Percentiles rank a stretch among this genome's conserved stretches.
Conservation (phyloP, 2,329 filamentous ascomycete species). For the Ophioceras dolichostomum region DNA sequence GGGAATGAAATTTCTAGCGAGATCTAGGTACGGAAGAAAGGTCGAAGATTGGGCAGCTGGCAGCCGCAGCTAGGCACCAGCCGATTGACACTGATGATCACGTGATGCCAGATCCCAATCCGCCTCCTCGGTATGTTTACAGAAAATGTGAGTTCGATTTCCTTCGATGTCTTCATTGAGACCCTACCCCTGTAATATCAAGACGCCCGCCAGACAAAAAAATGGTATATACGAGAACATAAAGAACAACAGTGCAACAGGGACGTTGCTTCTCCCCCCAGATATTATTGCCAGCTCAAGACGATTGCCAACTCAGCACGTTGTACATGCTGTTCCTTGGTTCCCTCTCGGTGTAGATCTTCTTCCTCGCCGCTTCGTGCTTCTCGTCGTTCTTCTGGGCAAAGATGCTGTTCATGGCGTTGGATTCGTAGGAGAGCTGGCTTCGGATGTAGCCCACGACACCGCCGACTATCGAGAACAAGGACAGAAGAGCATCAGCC, state of each 20-base stretch:
- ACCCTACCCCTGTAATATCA: no score
- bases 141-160: no score
- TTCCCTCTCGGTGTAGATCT: conserved; percentile 1
- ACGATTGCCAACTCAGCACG: conserved; percentile 1
- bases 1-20: no score
- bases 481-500: background rate
- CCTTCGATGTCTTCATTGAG: no score
- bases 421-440: conserved; percentile 19
- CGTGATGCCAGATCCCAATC: no score
- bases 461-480: conserved; percentile 7
- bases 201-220: no score
- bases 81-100: no score
- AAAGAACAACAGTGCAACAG: background rate
- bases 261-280: background rate
- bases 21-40: no score
- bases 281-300: no score
- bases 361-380: conserved; percentile 2
- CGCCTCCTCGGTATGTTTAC: no score
- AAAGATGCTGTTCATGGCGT: conserved; percentile 24
- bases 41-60: no score
- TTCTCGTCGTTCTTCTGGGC: conserved; percentile 3
- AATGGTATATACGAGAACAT: background rate
- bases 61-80: no score
- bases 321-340: conserved; percentile 2
- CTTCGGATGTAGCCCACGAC: conserved; percentile 19